Conservation (phyloP, 2,329 filamentous ascomycete species). For the Chrysoporthe austroafricana region DNA sequence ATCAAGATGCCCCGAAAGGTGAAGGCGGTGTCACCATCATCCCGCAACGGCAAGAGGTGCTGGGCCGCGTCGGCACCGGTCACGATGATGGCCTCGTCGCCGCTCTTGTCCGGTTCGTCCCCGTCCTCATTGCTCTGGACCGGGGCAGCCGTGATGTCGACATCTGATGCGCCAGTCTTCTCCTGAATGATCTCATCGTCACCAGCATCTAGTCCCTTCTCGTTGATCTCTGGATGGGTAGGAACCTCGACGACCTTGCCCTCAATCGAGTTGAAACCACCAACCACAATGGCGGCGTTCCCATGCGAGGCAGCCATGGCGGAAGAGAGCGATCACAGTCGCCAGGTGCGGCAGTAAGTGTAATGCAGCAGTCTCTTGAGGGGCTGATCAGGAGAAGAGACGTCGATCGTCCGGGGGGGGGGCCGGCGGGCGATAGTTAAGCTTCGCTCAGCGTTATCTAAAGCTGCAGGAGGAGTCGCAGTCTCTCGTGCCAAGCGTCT, state of each 20-base stretch:
- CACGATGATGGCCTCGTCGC: conserved; percentile 51
- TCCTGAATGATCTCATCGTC: conserved; percentile 19
- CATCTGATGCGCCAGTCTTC: not conserved
- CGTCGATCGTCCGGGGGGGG: not conserved
- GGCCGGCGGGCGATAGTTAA: not conserved
- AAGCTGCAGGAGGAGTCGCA: no score
- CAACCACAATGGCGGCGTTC: conserved; percentile 34
- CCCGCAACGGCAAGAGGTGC: conserved; percentile 52
- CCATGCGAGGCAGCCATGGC: conserved; percentile 17
- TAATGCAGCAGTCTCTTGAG: not conserved
- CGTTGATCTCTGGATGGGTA: conserved; percentile 36
- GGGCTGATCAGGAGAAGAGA: not conserved
- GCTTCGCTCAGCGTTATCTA: no score
- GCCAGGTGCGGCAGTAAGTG: not conserved
- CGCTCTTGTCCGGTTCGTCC: conserved; percentile 37
- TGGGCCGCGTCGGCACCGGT: conserved; percentile 55
- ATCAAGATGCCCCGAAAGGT: conserved; percentile 58
- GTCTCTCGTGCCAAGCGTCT: no score
- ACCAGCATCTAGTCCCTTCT: conserved; percentile 34
- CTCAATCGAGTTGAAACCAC: conserved; percentile 36
- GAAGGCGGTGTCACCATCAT: conserved; percentile 55
- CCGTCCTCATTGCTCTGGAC: conserved; percentile 29
- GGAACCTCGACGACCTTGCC: conserved; percentile 38
- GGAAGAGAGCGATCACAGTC: not conserved
- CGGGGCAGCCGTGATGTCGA: conserved; percentile 32